Percentiles rank a stretch among this genome's conserved stretches.
These are phyloP conservation scores for Babesia ovata DNA, from an alignment of 169 alveolate species.

Conservation along the genomic window DNA sequence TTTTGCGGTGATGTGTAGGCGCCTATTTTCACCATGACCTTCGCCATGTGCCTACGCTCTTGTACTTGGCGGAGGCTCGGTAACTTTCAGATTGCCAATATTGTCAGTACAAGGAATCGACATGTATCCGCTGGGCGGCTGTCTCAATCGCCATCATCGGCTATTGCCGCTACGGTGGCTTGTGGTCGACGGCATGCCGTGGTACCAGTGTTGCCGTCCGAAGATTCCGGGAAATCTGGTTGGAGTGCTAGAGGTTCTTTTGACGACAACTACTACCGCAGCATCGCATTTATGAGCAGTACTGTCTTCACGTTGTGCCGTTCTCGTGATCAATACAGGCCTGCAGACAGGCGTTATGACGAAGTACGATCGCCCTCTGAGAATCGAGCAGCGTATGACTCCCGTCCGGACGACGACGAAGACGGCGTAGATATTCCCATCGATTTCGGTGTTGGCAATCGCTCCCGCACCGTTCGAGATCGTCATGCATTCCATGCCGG, in stretches of 20 bases:
- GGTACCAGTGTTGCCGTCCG: neutral
- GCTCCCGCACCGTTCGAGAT: neutral
- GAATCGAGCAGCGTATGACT: neutral
- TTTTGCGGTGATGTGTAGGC: no score
- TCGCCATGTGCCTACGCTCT: no score
- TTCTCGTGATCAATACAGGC: neutral
- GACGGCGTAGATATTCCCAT: slow-evolving; percentile 31
- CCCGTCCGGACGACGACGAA: slow-evolving; percentile 1
- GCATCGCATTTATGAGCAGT: slow-evolving; percentile 19
- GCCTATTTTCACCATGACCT: no score
- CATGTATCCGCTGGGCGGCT: no score
- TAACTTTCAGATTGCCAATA: no score
- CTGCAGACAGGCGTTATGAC: neutral
- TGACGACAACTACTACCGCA: neutral
- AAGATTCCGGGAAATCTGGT: neutral
- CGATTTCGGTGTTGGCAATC: slow-evolving; percentile 9
- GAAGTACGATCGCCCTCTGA: neutral
- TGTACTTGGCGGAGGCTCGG: no score
- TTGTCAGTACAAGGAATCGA: no score
- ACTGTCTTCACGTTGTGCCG: slow-evolving; percentile 29
- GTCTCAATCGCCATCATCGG: no score
- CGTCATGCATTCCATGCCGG: neutral
- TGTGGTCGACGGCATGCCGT: no score
- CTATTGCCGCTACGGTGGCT: no score
- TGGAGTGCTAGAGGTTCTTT: neutral